phyloP scores from a whole-genome alignment of 2,329 filamentous ascomycete species.

The Epichloe amarillans region DNA sequence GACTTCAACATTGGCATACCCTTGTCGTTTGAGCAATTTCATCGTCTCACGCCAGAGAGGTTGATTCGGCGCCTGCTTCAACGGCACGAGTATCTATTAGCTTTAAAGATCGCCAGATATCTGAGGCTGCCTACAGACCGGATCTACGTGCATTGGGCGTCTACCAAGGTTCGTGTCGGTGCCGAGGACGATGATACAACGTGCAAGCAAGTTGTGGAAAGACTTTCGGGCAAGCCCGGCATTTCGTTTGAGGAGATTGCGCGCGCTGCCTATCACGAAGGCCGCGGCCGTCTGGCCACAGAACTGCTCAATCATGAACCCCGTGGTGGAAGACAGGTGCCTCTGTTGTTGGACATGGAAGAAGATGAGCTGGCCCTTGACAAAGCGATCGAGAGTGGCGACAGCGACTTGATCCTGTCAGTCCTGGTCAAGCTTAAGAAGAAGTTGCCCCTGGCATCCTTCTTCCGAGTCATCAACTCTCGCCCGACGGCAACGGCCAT shows the following conservation, averaged over 20 bases:
- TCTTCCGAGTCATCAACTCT: conserved; percentile 83
- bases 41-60: conserved; percentile 76
- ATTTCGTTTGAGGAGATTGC: conserved; percentile 96
- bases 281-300: conserved; percentile 75
- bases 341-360: conserved; percentile 84
- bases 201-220: conserved; percentile 74
- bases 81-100: conserved; percentile 80
- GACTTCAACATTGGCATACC: conserved; percentile 86
- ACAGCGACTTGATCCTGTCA: conserved; percentile 83
- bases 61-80: conserved; percentile 79
- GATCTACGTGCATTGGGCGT: conserved; percentile 96
- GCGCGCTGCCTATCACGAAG: conserved; percentile 85
- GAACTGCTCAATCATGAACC: conserved; percentile 88
- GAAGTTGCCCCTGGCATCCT: conserved; percentile 77
- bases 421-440: conserved; percentile 81
- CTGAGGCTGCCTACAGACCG: conserved; percentile 73
- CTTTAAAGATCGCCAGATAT: conserved; percentile 77
- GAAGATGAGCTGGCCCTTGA: conserved; percentile 90
- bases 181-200: conserved; percentile 78
- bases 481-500: conserved; percentile 78
- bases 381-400: conserved; percentile 91
- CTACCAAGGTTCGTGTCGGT: conserved; percentile 78
- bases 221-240: conserved; percentile 73
- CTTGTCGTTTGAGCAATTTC: conserved; percentile 85
- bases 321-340: conserved; percentile 89